phyloP scores from a whole-genome alignment of 78 protist genomes.

The Anaeramoeba flamelloides region DNA sequence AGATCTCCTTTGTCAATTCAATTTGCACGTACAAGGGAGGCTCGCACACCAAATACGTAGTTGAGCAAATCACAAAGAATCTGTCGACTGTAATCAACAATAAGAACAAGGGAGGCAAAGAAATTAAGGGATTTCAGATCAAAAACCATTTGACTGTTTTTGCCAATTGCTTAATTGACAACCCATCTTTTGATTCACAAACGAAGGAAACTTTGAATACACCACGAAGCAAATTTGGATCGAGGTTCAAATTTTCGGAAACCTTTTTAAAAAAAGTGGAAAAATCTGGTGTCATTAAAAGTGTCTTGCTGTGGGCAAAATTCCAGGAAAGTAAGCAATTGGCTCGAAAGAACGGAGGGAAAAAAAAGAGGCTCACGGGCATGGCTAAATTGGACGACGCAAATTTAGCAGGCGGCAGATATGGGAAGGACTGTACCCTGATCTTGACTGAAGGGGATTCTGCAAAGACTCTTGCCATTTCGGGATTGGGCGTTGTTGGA shows the following conservation, averaged over 20 bases:
- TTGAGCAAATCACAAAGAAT: not conserved
- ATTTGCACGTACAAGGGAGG: conserved; percentile 54
- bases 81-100: conserved; percentile 25
- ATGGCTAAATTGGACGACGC: not conserved
- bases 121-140: conserved; percentile 36
- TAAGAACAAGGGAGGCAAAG: conserved; percentile 18
- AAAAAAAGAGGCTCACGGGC: not conserved
- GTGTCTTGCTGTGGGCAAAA: not conserved
- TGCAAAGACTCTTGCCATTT: conserved; percentile 67
- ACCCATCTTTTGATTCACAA: conserved; percentile 94
- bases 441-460: conserved; percentile 96
- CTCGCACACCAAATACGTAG: not conserved
- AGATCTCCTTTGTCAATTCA: conserved; percentile 81
- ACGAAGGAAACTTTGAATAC: conserved; percentile 76
- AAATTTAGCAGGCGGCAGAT: not conserved
- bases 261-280: not conserved
- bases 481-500: conserved; percentile 60
- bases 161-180: conserved; percentile 76
- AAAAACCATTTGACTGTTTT: conserved; percentile 62
- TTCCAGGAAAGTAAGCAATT: not conserved
- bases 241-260: not conserved
- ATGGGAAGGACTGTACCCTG: conserved; percentile 69
- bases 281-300: not conserved
- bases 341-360: not conserved
- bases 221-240: not conserved